These are phyloP conservation scores for Petasospora rhodanensis DNA, from an alignment of 1,139 yeast genomes.

Conservation along the genomic window DNA sequence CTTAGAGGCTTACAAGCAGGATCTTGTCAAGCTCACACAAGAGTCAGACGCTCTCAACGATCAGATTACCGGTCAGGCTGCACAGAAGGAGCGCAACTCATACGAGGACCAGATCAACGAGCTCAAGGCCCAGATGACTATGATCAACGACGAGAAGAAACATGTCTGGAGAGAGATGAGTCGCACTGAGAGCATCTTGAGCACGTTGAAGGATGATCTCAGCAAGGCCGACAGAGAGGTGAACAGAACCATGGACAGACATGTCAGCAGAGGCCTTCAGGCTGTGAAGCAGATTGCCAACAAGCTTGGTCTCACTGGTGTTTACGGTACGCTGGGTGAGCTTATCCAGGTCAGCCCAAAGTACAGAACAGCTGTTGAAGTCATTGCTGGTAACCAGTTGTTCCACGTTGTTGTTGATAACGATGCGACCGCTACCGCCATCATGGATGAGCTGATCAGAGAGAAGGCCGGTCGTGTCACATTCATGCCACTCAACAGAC, in stretches of 20 bases:
- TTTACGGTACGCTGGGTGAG: constrained; percentile 83
- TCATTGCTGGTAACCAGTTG: constrained; percentile 79
- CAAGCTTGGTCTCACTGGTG: constrained; percentile 53
- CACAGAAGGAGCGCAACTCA: constrained; percentile 30
- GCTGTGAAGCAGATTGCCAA: constrained; percentile 60
- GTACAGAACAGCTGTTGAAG: constrained; percentile 82
- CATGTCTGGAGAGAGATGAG: constrained; percentile 78
- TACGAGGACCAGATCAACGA: constrained; percentile 28
- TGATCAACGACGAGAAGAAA: constrained; percentile 63
- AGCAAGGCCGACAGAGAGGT: constrained; percentile 54
- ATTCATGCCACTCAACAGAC: constrained; percentile 80
- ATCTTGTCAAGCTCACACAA: constrained; percentile 22
- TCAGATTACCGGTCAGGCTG: constrained; percentile 34
- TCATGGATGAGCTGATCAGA: constrained; percentile 75
- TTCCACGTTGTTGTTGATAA: constrained; percentile 88
- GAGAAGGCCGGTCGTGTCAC: constrained; percentile 80
- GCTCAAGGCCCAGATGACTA: constrained; percentile 39
- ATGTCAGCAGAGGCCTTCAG: constrained; percentile 62
- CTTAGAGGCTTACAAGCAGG: constrained; percentile 8
- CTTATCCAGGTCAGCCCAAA: constrained; percentile 75
- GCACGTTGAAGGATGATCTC: constrained; percentile 53
- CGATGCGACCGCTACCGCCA: constrained; percentile 73
- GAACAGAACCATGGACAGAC: constrained; percentile 70
- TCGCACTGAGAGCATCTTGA: constrained; percentile 49
- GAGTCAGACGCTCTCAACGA: constrained; percentile 34